Evolutionary conservation across 257 asterid genomes (phyloP).

Genomic region (Catharanthus roseus): DNA sequence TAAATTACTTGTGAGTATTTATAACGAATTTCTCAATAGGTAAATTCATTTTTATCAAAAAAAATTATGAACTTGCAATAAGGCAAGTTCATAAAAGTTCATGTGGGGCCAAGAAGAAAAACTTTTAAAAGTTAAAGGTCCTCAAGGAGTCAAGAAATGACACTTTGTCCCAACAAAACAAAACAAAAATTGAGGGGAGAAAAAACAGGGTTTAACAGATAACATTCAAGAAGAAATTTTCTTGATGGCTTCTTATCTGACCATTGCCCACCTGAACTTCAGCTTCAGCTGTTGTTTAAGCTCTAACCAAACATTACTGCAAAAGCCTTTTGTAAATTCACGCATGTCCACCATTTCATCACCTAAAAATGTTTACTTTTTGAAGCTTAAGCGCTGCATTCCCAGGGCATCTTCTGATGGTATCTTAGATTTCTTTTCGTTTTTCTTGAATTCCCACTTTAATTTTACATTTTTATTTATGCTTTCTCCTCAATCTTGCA

Average conservation of each 20-base stretch:
- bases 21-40: too few relatives aligned
- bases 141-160: too few relatives aligned
- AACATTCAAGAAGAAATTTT: background rate
- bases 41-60: too few relatives aligned
- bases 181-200: too few relatives aligned
- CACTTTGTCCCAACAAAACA: too few relatives aligned
- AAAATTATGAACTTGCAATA: too few relatives aligned
- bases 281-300: background rate
- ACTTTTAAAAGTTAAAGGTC: too few relatives aligned
- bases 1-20: too few relatives aligned
- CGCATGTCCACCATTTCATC: conserved; percentile 18
- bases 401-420: conserved; percentile 53
- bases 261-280: conserved; percentile 24
- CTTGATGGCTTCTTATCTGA: conserved; percentile 47
- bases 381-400: conserved; percentile 30
- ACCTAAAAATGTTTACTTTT: conserved; percentile 18
- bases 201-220: too few relatives aligned
- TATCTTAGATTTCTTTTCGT: conserved; percentile 12
- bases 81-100: too few relatives aligned
- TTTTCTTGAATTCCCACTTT: background rate
- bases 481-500: background rate
- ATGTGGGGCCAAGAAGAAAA: too few relatives aligned
- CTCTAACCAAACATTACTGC: conserved; percentile 11
- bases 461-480: background rate
- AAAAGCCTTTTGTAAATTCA: conserved; percentile 20